Conservation (phyloP, 2,329 filamentous ascomycete species). For the Bimuria novae-zelandiae region DNA sequence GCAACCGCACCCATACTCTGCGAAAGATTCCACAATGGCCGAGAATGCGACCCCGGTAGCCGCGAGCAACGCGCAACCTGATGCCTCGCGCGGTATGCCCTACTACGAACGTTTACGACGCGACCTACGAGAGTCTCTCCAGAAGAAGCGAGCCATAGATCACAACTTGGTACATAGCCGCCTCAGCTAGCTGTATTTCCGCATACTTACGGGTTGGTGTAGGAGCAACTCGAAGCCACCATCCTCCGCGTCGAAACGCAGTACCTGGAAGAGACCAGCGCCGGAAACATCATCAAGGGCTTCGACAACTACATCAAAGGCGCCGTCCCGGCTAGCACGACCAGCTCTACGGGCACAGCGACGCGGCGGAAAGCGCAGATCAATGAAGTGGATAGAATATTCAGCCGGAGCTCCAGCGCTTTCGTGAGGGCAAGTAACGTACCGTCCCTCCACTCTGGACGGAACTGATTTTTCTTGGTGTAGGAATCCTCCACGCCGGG, state of each 20-base stretch:
- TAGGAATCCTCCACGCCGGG: conserved; percentile 47
- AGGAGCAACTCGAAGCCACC: conserved; percentile 72
- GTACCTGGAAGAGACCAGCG: conserved; percentile 83
- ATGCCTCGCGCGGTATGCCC: conserved; percentile 58
- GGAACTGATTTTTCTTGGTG: conserved; percentile 17
- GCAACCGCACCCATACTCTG: neutral
- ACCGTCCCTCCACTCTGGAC: neutral
- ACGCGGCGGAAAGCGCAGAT: conserved; percentile 66
- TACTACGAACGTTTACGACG: conserved; percentile 75
- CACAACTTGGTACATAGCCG: conserved; percentile 58
- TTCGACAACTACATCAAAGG: conserved; percentile 99
- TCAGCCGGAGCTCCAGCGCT: conserved; percentile 55
- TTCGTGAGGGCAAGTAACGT: conserved; percentile 40
- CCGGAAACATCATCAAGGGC: conserved; percentile 94
- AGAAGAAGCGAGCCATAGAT: conserved; percentile 68
- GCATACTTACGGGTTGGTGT: conserved; percentile 21
- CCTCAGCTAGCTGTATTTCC: conserved; percentile 1
- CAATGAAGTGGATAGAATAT: conserved; percentile 74
- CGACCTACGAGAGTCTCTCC: conserved; percentile 68
- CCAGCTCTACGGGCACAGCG: conserved; percentile 43
- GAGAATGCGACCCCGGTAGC: conserved; percentile 52
- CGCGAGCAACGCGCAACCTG: conserved; percentile 43
- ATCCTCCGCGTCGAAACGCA: conserved; percentile 83
- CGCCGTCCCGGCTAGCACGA: conserved; percentile 61
- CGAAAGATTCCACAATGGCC: conserved; percentile 45